Base-by-base conservation (phyloP, 345 rosid genomes). In the Eucalyptus pauciflora region DNA sequence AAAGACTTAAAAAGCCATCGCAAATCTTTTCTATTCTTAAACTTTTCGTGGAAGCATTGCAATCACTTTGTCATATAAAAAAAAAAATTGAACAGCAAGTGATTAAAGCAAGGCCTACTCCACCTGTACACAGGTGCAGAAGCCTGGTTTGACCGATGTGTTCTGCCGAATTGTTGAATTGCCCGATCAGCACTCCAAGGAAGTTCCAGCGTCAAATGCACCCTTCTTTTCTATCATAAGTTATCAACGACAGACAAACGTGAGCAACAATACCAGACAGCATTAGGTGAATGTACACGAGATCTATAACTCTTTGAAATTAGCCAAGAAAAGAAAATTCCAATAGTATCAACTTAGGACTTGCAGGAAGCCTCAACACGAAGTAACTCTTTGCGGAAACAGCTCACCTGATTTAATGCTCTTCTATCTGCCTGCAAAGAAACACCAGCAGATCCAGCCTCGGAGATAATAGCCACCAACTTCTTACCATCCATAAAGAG, bases 181-280 rank as follows among this genome's bases (percentile, higher is more conserved):
- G 99, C 99, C 87, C 99, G 95, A 90, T 98, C 99, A 93, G 99
- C 99, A 96, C 99, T 98, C 99, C 99, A 98, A 64, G 99, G 99
- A 92, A 98, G 99, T 93, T 98, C 99, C 89, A 98, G 88, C 3
- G 99, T 98, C 94, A 98, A 93, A 91, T 98, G 99, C 89, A 96
- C 98, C 92, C 99, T 95, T 94, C 99, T 94, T 91, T 91, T 98
- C 99, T 98, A 95, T 89, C 87, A 87, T 83, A 13, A 91, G 79
- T 58, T 86, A 76, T 76, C 46, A 18, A 41, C 43, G 25, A 45
- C 48, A 76, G 46, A 37, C 48, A 37, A 76, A 37, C 48, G 6
- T 64, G 51, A 10, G 87, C 67, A 10, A 62, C 60, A 17, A 46
- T 50, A 79, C 41, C 87, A 89, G 29, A 81, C 80, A 27, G 31